Conservation (phyloP, 371 early-diverging fungal genomes). For the Sporodiniella umbellata region DNA sequence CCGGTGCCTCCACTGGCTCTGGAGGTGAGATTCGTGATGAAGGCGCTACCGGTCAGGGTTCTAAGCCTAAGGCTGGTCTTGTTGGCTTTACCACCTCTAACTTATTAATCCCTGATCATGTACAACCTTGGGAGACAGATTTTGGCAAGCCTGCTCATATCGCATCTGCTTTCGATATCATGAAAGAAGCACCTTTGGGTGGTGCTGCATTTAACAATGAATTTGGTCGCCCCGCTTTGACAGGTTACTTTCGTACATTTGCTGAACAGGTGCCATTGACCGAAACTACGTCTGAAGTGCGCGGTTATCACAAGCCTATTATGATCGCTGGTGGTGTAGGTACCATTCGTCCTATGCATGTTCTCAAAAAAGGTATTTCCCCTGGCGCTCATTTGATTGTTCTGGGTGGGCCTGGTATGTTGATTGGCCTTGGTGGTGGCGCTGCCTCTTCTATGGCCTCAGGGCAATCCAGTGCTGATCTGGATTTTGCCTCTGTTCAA, state of each 20-base stretch:
- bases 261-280: constrained; percentile 64
- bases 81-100: constrained; percentile 93
- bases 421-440: constrained; percentile 97
- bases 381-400: constrained; percentile 86
- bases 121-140: constrained; percentile 92
- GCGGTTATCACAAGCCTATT: constrained; percentile 98
- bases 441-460: constrained; percentile 94
- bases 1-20: constrained; percentile 92
- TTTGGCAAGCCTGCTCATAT: constrained; percentile 87
- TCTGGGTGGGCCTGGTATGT: constrained; percentile 94
- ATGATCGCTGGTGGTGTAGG: constrained; percentile 98
- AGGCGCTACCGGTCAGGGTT: constrained; percentile 94
- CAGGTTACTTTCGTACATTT: constrained; percentile 96
- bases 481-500: constrained; percentile 97
- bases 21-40: constrained; percentile 99
- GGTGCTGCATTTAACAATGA: constrained; percentile 98
- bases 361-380: constrained; percentile 78
- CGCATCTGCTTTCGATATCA: constrained; percentile 90
- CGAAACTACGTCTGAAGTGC: constrained; percentile 57
- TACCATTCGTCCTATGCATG: constrained; percentile 81
- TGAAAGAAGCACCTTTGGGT: constrained; percentile 95
- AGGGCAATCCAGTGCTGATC: constrained; percentile 82
- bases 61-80: constrained; percentile 92
- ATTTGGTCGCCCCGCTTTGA: constrained; percentile 93
- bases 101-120: constrained; percentile 83